Evolutionary conservation across 495 filamentous ascomycete species (phyloP), one percentile per base, ranked within the genome.

Genomic region (Articulospora tetracladia): DNA sequence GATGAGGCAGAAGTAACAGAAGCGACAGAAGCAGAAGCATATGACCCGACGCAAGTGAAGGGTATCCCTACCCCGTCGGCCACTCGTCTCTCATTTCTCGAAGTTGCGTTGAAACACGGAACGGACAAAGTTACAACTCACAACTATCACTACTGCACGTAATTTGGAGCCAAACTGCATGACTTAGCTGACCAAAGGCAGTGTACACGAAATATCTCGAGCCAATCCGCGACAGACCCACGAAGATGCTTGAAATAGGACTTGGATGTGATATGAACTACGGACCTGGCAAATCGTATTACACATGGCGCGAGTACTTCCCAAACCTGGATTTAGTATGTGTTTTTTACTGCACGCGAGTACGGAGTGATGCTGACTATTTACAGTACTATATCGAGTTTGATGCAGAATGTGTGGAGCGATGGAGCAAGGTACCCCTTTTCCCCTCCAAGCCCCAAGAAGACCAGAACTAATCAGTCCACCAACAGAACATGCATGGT

Each of bases 161-260:
- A 30, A 12, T 44, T 8, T 17, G 11, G 11, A 44, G 7, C 24
- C 17, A 32, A 23, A 6, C 17, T 48, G 8, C 6, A 17, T 11
- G 44, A 11, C 4, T 22, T 53, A 34, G 30, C 30, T 32, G 30
- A 32, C 13, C 6, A 32, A 13, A 32, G 4, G 30, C 30, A 32
- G 30, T 62, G 46, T 62, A 62, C 27, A 25, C 50, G 32, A 51
- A 57, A 20, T 52, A 52, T 24, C 60, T 62, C 0, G 60, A 57
- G 12, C 60, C 60, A 23, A 44, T 62, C n/a, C 53, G 60, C 11
- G 60, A 62, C 32, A 15, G 26, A n/a, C 46, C 47, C 8, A 41
- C 58, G 24, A 62, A 62, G 34, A 57, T 62, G 54, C 60, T 62
- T 7, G 60, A 62, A 26, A 62, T 62, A 10, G 60, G 60, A 10